Evolutionary conservation across 768 basidiomycete species (phyloP).

Genomic region (Kwoniella europaea): DNA sequence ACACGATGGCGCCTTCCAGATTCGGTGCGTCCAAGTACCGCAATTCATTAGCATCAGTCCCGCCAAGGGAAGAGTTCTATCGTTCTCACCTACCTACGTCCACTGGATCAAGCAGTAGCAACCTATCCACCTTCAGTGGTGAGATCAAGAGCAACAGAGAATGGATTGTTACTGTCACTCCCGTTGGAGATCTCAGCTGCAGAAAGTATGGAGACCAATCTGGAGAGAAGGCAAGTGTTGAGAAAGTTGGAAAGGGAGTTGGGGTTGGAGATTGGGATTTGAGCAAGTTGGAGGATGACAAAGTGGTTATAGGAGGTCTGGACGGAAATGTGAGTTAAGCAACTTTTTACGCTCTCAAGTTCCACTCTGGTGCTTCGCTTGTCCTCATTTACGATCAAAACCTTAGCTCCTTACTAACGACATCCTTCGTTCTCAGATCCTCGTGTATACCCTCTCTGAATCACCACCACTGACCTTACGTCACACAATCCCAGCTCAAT

Average conservation of each 20-base stretch:
- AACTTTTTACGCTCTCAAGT: background rate
- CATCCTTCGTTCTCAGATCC: constrained; percentile 16
- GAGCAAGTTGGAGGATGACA: constrained; percentile 36
- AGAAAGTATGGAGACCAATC: constrained; percentile 22
- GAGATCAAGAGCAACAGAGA: constrained; percentile 46
- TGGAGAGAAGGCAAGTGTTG: constrained; percentile 7
- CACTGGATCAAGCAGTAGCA: constrained; percentile 20
- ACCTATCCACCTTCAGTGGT: constrained; percentile 36
- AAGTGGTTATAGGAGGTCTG: constrained; percentile 37
- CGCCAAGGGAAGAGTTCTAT: constrained; percentile 42
- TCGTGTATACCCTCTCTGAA: constrained; percentile 13
- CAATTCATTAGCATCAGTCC: constrained; percentile 34
- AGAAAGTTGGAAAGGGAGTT: constrained; percentile 40
- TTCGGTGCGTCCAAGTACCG: constrained; percentile 50
- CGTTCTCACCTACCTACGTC: constrained; percentile 26
- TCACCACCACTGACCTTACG: background rate
- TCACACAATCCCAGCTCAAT: constrained; percentile 24
- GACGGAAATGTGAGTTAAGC: constrained; percentile 45
- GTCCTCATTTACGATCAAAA: background rate
- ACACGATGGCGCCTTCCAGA: constrained; percentile 8
- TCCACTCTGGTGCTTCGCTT: too few relatives aligned
- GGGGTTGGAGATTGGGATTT: constrained; percentile 52
- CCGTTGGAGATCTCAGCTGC: constrained; percentile 36
- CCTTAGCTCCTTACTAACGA: background rate
- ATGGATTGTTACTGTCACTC: constrained; percentile 42